These are phyloP conservation scores for Elsinoe arachidis DNA, from an alignment of 2,329 filamentous ascomycete genomes.

Conservation along the genomic window DNA sequence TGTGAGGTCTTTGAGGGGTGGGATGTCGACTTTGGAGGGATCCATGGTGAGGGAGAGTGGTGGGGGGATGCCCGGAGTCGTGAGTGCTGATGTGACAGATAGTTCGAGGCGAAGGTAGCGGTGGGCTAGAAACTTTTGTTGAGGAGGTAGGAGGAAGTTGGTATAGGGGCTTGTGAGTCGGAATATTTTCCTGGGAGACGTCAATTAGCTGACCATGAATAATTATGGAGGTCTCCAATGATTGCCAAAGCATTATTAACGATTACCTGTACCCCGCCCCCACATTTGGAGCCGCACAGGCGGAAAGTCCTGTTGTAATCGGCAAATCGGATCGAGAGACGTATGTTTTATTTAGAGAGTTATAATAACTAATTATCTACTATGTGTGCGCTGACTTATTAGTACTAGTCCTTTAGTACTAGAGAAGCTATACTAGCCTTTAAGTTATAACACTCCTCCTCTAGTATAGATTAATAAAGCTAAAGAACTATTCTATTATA, in stretches of 20 bases:
- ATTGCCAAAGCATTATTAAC: background rate
- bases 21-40: conserved; percentile 37
- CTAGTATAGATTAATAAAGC: too few relatives aligned
- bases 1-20: conserved; percentile 59
- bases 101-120: background rate
- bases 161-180: background rate
- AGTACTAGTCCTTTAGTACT: too few relatives aligned
- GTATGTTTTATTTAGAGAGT: too few relatives aligned
- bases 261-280: background rate
- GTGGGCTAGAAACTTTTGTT: background rate
- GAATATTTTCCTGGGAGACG: background rate
- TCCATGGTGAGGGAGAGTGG: conserved; percentile 29
- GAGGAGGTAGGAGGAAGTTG: too few relatives aligned
- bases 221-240: background rate
- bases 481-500: too few relatives aligned
- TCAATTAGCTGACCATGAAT: conserved; percentile 5
- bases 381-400: too few relatives aligned
- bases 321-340: conserved; percentile 1
- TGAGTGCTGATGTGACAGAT: background rate
- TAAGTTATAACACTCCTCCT: too few relatives aligned
- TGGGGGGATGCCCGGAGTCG: background rate
- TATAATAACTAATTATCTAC: too few relatives aligned
- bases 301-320: background rate
- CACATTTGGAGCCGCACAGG: background rate
- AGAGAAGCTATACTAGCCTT: too few relatives aligned